Base-by-base conservation (phyloP, 108 stramenopile species). In the Aurantiochytrium sp. region DNA sequence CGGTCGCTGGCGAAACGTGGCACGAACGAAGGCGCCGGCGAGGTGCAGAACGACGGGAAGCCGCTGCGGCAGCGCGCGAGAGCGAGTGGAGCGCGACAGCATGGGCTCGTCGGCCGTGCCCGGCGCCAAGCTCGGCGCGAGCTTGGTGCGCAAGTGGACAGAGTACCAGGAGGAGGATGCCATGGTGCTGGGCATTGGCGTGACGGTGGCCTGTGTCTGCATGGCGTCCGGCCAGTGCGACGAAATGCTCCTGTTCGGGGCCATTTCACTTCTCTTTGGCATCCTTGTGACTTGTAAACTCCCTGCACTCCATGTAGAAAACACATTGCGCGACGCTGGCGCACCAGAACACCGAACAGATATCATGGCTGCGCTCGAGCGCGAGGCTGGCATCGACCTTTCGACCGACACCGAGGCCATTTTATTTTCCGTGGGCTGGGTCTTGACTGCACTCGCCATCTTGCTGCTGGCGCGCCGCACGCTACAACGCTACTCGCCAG, bases 401-500 rank as follows among this genome's bases (percentile, higher is more conserved):
- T 25, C 16, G 21, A 10, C 21, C 44, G 51, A 53, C n/a, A n/a
- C 73, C 23, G 73, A 53, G 28, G 73, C 49, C 49, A 28, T 83
- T 83, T 0, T 53, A 0, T 83, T 47, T 53, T 83, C 73, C 10
- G 49, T 83, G 1, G 73, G 49, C 19, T 51, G 44, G 44, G 2
- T 83, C 44, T 8, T 28, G 10, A 28, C 49, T 47, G 73, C 49
- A 6, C 23, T 53, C 8, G 49, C 23, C 73, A 53, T 83, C 23
- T 6, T 53, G 8, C 23, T 53, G 44, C 51, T 83, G 21, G 73
- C 73, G 3, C 73, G 73, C 18, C 73, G 51, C 73, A 83, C 73
- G 73, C 73, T 83, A 2, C 73, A 83, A n/a, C 44, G 51, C 12
- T 83, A 83, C 73, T 83, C 73, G 43, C 73, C 73, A n/a, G 73